These are phyloP conservation scores for Calonectria pseudoreteaudii DNA, from an alignment of 2,329 filamentous ascomycete genomes.

Conservation along the genomic window DNA sequence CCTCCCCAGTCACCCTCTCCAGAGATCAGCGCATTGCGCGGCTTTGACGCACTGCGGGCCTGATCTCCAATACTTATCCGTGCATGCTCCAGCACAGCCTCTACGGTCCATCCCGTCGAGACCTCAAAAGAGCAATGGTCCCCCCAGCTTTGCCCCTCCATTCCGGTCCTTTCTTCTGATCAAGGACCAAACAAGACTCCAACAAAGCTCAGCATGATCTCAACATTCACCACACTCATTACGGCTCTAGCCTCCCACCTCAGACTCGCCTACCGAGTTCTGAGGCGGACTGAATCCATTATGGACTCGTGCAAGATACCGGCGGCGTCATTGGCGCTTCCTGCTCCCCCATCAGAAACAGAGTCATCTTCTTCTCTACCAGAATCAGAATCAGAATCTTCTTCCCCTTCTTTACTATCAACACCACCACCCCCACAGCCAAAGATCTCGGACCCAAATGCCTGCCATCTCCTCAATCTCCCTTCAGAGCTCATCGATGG, in stretches of 20 bases:
- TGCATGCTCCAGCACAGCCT: background rate
- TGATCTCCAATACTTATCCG: conserved; percentile 9
- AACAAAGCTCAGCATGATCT: conserved; percentile 7
- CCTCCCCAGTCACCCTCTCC: background rate
- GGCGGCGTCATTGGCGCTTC: background rate
- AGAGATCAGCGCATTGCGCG: conserved; percentile 10
- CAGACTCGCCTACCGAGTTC: conserved; percentile 5
- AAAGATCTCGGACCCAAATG: conserved; percentile 4
- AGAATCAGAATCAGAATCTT: background rate
- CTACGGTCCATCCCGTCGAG: background rate
- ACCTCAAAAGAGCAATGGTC: conserved; percentile 10
- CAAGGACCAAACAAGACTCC: conserved; percentile 8
- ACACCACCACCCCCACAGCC: background rate
- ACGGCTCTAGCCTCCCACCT: conserved; percentile 5
- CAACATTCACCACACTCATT: background rate
- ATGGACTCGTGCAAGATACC: conserved; percentile 5
- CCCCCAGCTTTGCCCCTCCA: background rate
- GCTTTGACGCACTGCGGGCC: conserved; percentile 1
- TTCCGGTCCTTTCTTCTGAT: background rate
- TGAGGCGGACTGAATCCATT: background rate
- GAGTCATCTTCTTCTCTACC: background rate
- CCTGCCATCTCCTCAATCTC: conserved; percentile 62
- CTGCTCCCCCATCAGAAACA: background rate
- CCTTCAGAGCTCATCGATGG: conserved; percentile 81
- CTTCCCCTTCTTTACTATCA: background rate